Conservation (phyloP, 306 rosid genomes). For the Fragaria vesca region DNA sequence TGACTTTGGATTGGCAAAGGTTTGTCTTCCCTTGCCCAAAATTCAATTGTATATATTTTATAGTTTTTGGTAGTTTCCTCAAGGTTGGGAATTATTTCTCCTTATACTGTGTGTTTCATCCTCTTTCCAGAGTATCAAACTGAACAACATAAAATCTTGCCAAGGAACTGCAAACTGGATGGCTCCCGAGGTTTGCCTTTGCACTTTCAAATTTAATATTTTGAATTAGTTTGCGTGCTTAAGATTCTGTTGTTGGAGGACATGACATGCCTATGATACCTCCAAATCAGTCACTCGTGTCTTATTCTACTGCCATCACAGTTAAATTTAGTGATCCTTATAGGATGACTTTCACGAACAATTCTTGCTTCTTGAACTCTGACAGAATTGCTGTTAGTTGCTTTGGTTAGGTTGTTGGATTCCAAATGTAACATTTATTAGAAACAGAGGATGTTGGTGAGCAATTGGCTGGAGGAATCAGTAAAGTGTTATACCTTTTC, state of each 20-base stretch:
- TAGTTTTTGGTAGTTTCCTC: conserved; percentile 10
- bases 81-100: conserved; percentile 18
- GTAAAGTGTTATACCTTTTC: background rate
- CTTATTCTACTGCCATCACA: background rate
- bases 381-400: background rate
- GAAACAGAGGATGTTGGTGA: background rate
- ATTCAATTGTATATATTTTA: conserved; percentile 1
- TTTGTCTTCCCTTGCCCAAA: conserved; percentile 26
- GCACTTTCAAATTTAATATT: background rate
- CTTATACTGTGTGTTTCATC: conserved; percentile 18
- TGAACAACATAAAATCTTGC: conserved; percentile 72
- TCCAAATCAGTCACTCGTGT: background rate
- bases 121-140: conserved; percentile 60
- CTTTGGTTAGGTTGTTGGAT: background rate
- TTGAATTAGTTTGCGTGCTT: conserved; percentile 4
- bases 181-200: conserved; percentile 94
- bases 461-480: background rate
- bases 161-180: conserved; percentile 92
- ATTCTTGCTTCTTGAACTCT: background rate
- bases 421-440: background rate
- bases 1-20: conserved; percentile 99
- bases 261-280: background rate
- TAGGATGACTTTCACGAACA: background rate
- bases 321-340: background rate
- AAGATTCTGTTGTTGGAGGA: background rate